Conservation (phyloP, 1,139 yeast genomes). For the Candida sanyaensis region DNA sequence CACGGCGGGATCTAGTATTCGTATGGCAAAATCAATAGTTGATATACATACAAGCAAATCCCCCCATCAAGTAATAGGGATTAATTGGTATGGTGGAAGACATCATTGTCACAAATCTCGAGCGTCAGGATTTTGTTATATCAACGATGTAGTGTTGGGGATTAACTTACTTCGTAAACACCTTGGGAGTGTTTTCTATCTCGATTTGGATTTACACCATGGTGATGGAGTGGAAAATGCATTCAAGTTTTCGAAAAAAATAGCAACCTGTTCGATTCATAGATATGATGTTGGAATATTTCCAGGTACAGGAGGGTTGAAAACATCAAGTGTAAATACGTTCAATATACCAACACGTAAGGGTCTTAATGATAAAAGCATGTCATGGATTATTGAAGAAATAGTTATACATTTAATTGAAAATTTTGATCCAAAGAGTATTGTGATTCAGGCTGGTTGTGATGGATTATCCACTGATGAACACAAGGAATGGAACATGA, state of each 20-base stretch:
- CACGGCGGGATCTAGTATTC: slow-evolving; percentile 60
- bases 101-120: slow-evolving; percentile 61
- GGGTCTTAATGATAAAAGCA: slow-evolving; percentile 53
- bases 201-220: slow-evolving; percentile 77
- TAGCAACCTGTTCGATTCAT: slow-evolving; percentile 66
- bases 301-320: slow-evolving; percentile 65
- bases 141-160: slow-evolving; percentile 65
- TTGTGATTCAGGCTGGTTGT: slow-evolving; percentile 70
- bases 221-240: slow-evolving; percentile 81
- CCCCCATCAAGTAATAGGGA: slow-evolving; percentile 34
- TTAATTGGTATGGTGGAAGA: slow-evolving; percentile 82
- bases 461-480: slow-evolving; percentile 66
- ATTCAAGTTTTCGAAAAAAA: slow-evolving; percentile 55
- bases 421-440: slow-evolving; percentile 46
- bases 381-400: slow-evolving; percentile 37
- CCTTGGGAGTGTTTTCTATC: slow-evolving; percentile 54
- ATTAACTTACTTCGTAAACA: slow-evolving; percentile 48
- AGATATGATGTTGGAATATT: slow-evolving; percentile 66
- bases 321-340: slow-evolving; percentile 29
- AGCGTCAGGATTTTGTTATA: slow-evolving; percentile 76
- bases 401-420: slow-evolving; percentile 47
- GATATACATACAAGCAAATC: slow-evolving; percentile 3
- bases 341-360: slow-evolving; percentile 59
- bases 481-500: slow-evolving; percentile 68
- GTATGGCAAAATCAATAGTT: slow-evolving; percentile 40